Conservation (phyloP, 2,329 filamentous ascomycete genomes). For the Aspergillus bombycis region DNA sequence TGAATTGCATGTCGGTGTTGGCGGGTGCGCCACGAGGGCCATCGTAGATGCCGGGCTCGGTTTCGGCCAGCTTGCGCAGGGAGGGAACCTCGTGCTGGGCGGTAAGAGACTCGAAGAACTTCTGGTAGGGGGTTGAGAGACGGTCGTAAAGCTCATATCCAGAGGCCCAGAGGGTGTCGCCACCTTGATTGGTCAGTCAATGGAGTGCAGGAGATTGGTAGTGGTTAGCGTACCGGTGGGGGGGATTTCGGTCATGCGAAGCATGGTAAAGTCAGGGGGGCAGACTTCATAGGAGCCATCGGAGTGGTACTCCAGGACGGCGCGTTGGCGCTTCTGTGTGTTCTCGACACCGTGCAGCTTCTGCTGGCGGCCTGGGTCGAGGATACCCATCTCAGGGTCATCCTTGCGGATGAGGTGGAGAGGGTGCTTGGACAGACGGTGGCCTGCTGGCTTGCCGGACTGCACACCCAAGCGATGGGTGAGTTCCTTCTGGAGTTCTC, state of each 20-base stretch:
- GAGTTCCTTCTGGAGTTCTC: conserved; percentile 55
- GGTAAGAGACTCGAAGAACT: conserved; percentile 43
- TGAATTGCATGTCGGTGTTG: neutral
- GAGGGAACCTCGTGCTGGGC: conserved; percentile 11
- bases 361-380: conserved; percentile 1
- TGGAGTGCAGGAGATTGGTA: neutral
- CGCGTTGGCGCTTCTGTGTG: neutral
- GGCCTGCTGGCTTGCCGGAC: conserved; percentile 43
- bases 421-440: conserved; percentile 43
- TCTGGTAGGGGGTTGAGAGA: conserved; percentile 39
- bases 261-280: neutral
- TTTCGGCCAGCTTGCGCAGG: neutral
- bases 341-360: neutral
- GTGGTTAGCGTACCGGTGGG: conserved; percentile 24
- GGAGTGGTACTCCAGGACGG: neutral
- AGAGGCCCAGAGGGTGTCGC: conserved; percentile 47
- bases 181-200: neutral
- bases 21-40: neutral
- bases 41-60: neutral
- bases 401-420: conserved; percentile 51
- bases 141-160: conserved; percentile 46
- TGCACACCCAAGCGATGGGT: conserved; percentile 50
- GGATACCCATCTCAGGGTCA: conserved; percentile 22
- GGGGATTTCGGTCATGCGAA: conserved; percentile 38
- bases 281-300: neutral